Evolutionary conservation across 306 rosid species (phyloP), one percentile per base, ranked within the genome.

Genomic region (Ormosia emarginata): DNA sequence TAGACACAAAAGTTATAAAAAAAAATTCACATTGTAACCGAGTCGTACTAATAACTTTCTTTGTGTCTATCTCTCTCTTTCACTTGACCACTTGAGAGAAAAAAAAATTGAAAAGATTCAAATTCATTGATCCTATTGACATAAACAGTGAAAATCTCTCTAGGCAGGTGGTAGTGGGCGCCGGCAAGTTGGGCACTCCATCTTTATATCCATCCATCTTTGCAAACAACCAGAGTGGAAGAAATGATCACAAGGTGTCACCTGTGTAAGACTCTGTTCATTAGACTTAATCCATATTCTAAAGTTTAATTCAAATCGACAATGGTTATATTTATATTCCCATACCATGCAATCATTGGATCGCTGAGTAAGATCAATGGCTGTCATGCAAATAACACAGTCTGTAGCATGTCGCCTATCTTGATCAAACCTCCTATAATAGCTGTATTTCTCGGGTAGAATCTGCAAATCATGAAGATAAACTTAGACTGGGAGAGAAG

Each of bases 101-200:
- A n/a, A n/a, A n/a, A n/a, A n/a, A n/a, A n/a, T n/a, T n/a, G n/a
- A n/a, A n/a, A n/a, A n/a, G n/a, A n/a, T n/a, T n/a, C n/a, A n/a
- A n/a, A n/a, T n/a, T n/a, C n/a, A n/a, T 84, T 79, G 85, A 79
- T 87, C 87, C 92, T 87, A 88, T 46, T 65, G 81, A 64, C 80
- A 86, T 85, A 65, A 84, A 85, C 69, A 43, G 47, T 29, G 67
- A 73, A 41, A 49, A 63, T 68, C 81, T 72, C 49, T 64, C 61
- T 79, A 95, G 29, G 94, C 94, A 4, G 98, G 91, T 2, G 99
- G 99, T 63, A 95, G 82, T 8, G 89, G 65, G 77, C 98, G 95
- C 79, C 99, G 95, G 81, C 99, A 95, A 57, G 99, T 95, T 32
- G 99, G 99, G 85, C 99, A 95, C 87, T 93, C 99, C 99, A 95